Conservation (phyloP, 2,329 filamentous ascomycete species). For the Xylaria sp. region DNA sequence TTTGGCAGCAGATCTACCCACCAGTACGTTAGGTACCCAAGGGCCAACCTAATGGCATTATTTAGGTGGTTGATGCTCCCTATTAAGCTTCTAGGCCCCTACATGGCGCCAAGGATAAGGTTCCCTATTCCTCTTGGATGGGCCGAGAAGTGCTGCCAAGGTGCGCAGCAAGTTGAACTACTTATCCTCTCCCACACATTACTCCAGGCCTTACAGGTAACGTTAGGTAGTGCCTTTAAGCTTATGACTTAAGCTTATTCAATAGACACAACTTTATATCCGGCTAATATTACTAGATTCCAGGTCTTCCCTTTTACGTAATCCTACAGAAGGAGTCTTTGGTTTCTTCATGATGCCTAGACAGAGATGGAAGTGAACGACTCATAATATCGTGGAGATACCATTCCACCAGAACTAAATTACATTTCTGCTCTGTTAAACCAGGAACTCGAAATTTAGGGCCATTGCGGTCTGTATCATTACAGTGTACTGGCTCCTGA, state of each 20-base stretch:
- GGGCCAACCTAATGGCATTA: not conserved
- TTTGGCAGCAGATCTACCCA: too few relatives aligned
- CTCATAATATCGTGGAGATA: too few relatives aligned
- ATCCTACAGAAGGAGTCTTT: too few relatives aligned
- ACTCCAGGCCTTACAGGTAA: not conserved
- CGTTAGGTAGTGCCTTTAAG: not conserved
- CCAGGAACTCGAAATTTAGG: too few relatives aligned
- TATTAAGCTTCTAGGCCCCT: not conserved
- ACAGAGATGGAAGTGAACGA: too few relatives aligned
- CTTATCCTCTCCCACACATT: not conserved
- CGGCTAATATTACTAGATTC: not conserved
- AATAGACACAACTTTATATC: not conserved
- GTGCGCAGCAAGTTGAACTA: not conserved
- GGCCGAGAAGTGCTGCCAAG: not conserved
- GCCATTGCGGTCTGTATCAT: too few relatives aligned
- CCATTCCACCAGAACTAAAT: too few relatives aligned
- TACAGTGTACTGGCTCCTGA: not conserved
- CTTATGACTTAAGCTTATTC: not conserved
- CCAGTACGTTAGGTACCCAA: too few relatives aligned
- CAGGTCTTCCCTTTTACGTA: not conserved
- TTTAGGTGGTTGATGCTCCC: not conserved
- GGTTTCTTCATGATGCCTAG: too few relatives aligned
- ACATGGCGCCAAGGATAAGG: not conserved
- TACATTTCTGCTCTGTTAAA: too few relatives aligned
- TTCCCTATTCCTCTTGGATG: not conserved